Percentiles rank a stretch among this genome's conserved stretches.
Conservation (phyloP, 768 basidiomycete genomes). For the Macrolepiota albuminosa region DNA sequence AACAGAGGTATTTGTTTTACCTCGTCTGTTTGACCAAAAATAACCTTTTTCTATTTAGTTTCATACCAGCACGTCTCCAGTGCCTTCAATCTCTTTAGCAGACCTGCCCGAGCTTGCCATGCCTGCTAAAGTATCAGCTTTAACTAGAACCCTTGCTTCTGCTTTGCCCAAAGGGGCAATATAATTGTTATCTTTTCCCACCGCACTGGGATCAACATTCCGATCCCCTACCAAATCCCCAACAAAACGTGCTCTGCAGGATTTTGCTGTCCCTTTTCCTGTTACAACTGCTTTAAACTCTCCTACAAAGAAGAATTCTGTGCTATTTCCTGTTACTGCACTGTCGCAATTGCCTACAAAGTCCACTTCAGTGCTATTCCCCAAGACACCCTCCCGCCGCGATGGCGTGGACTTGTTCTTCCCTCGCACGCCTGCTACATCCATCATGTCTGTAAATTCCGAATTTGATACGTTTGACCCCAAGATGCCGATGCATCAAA, state of each 20-base stretch:
- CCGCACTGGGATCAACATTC: conserved; percentile 34
- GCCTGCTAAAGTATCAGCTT: conserved; percentile 53
- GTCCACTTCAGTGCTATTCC: conserved; percentile 39
- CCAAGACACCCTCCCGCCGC: conserved; percentile 60
- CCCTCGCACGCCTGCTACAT: conserved; percentile 43
- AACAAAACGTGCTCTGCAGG: conserved; percentile 27
- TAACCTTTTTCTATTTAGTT: conserved; percentile 34
- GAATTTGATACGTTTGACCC: conserved; percentile 34
- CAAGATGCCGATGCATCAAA: conserved; percentile 64
- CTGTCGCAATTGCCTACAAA: conserved; percentile 4
- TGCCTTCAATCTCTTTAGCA: conserved; percentile 61
- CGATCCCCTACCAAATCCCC: conserved; percentile 35
- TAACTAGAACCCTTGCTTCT: conserved; percentile 69
- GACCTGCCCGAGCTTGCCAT: conserved; percentile 57
- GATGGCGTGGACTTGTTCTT: conserved; percentile 33
- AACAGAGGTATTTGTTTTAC: conserved; percentile 44
- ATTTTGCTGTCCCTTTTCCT: conserved; percentile 12
- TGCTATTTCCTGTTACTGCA: neutral
- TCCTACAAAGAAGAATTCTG: conserved; percentile 6
- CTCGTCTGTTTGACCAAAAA: neutral
- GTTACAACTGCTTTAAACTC: conserved; percentile 1
- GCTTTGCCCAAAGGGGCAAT: conserved; percentile 61
- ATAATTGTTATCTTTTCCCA: conserved; percentile 34
- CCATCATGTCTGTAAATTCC: conserved; percentile 17
- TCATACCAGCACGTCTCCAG: conserved; percentile 33